Conservation (phyloP, 768 basidiomycete genomes). For the Coprinellus micaceus region DNA sequence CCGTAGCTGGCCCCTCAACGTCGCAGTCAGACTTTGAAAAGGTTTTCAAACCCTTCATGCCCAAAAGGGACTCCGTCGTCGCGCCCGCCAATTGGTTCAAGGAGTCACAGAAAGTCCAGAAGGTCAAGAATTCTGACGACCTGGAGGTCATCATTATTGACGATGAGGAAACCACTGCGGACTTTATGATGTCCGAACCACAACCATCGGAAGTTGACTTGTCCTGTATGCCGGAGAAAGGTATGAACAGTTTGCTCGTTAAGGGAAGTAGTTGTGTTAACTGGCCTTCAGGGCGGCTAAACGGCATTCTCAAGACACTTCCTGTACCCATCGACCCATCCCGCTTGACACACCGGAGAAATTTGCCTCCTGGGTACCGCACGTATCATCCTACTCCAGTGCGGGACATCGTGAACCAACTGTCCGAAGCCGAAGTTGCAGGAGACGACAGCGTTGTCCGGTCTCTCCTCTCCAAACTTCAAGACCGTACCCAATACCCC, state of each 20-base stretch:
- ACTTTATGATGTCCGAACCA: slow-evolving; percentile 24
- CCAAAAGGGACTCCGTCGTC: slow-evolving; percentile 70
- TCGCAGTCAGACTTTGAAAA: slow-evolving; percentile 63
- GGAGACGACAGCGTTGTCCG: slow-evolving; percentile 71
- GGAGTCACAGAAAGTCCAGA: slow-evolving; percentile 26
- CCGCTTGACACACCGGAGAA: slow-evolving; percentile 15
- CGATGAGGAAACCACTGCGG: slow-evolving; percentile 36
- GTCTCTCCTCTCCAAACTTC: slow-evolving; percentile 55
- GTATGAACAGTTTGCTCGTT: too few relatives aligned
- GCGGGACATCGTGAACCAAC: slow-evolving; percentile 49
- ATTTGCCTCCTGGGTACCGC: slow-evolving; percentile 28
- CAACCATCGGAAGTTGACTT: slow-evolving; percentile 23
- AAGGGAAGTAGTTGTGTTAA: too few relatives aligned
- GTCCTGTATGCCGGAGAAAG: slow-evolving; percentile 33
- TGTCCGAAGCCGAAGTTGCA: slow-evolving; percentile 75
- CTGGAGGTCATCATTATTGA: slow-evolving; percentile 62
- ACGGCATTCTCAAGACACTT: slow-evolving; percentile 32
- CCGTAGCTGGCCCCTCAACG: slow-evolving; percentile 35
- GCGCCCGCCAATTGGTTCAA: slow-evolving; percentile 74
- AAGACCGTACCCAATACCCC: slow-evolving; percentile 58
- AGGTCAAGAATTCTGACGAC: slow-evolving; percentile 14
- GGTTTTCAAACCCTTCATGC: slow-evolving; percentile 73
- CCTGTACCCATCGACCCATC: slow-evolving; percentile 23
- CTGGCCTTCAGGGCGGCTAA: slow-evolving; percentile 38
- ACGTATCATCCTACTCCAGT: slow-evolving; percentile 35